Conservation (phyloP, 2,329 filamentous ascomycete species). For the Xylaria sp. region DNA sequence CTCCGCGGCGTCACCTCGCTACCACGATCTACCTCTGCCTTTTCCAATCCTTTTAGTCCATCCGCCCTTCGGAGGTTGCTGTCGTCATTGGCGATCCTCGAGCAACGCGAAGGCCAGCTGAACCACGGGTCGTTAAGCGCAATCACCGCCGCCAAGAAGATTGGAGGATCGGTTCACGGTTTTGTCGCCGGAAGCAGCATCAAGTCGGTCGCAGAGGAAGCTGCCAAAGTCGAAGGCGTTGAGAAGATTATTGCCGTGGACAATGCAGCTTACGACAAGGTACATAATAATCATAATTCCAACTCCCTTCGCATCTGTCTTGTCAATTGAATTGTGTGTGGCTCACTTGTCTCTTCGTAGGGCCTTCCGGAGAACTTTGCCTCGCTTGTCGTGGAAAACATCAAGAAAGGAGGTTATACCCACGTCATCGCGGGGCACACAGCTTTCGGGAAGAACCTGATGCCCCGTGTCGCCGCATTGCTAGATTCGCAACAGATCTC, state of each 20-base stretch:
- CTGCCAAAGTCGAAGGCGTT: conserved; percentile 87
- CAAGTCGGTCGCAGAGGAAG: conserved; percentile 81
- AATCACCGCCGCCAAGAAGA: conserved; percentile 84
- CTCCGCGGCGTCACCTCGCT: conserved; percentile 43
- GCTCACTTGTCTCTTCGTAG: conserved; percentile 56
- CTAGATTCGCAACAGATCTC: conserved; percentile 94
- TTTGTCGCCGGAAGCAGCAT: conserved; percentile 87
- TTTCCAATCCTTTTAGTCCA: conserved; percentile 53
- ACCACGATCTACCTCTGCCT: conserved; percentile 45
- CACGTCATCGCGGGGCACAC: conserved; percentile 92
- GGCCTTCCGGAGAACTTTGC: conserved; percentile 94
- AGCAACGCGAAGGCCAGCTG: conserved; percentile 91
- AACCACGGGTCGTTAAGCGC: conserved; percentile 84
- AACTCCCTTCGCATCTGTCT: not conserved
- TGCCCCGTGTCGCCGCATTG: conserved; percentile 91
- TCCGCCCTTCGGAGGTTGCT: conserved; percentile 75
- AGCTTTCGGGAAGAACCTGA: conserved; percentile 93
- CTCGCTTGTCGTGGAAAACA: conserved; percentile 93
- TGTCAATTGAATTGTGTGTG: not conserved
- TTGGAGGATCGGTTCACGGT: conserved; percentile 86
- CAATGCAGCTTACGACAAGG: conserved; percentile 92
- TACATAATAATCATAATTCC: conserved; percentile 50
- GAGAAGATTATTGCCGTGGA: conserved; percentile 93
- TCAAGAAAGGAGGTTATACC: conserved; percentile 94
- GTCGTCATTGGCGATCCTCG: conserved; percentile 89